phyloP scores from a whole-genome alignment of 176 grass and related monocot genomes.

The Triticum turgidum region DNA sequence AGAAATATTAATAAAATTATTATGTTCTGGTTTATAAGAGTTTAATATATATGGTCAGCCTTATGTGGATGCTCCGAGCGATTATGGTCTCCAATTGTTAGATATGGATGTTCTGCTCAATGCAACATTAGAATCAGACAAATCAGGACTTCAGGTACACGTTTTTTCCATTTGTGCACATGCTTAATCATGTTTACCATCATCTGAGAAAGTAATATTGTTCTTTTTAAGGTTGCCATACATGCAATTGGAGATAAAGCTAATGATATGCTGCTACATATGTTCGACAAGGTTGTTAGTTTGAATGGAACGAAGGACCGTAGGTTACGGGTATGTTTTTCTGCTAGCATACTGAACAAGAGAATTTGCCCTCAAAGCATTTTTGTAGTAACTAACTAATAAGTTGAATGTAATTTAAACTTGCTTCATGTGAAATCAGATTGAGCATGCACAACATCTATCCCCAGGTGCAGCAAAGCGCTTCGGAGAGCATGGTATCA shows the following conservation, averaged over 20 bases:
- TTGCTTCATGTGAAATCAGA: constrained; percentile 48
- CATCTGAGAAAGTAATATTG: constrained; percentile 4
- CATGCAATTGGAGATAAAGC: constrained; percentile 98
- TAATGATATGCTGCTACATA: constrained; percentile 74
- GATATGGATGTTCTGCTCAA: constrained; percentile 62
- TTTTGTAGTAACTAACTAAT: background rate
- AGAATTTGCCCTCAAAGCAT: background rate
- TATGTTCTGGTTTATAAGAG: background rate
- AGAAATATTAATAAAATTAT: too few relatives aligned
- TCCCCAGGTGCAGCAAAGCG: constrained; percentile 49
- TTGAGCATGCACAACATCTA: constrained; percentile 96
- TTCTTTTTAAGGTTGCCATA: constrained; percentile 68
- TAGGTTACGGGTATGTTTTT: constrained; percentile 68
- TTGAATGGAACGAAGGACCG: constrained; percentile 68
- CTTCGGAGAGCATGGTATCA: constrained; percentile 70
- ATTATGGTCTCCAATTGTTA: constrained; percentile 70
- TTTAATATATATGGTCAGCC: constrained; percentile 39
- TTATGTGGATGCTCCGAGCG: constrained; percentile 58
- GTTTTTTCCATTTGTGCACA: background rate
- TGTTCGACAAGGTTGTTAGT: constrained; percentile 55
- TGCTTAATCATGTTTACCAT: background rate
- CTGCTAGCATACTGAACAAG: constrained; percentile 7
- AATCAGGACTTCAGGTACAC: constrained; percentile 73
- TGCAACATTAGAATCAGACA: constrained; percentile 75
- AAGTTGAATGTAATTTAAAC: background rate